Evolutionary conservation across 148 eudicot species (phyloP).

Genomic region (Rhododendron ovatum): DNA sequence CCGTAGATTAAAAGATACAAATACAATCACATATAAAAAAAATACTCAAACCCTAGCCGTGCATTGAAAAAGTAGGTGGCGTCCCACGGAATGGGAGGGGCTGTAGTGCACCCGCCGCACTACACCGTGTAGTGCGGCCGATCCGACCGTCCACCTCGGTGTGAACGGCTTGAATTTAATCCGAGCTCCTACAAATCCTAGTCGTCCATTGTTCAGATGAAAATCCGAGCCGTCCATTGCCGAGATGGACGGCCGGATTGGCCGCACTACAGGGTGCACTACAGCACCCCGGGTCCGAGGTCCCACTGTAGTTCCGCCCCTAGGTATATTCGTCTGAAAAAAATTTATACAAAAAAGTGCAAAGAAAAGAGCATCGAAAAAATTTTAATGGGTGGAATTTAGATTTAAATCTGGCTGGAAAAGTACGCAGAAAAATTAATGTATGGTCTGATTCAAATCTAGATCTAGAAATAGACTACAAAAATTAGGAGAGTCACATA

Average conservation of each 20-base stretch:
- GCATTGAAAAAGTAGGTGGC: background rate
- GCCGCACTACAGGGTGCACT: too few species aligned
- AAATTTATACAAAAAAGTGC: background rate
- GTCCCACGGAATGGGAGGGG: background rate
- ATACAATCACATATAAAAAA: too few species aligned
- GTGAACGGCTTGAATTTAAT: too few species aligned
- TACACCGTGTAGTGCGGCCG: too few species aligned
- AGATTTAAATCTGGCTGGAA: background rate
- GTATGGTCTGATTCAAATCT: background rate
- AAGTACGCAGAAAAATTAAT: background rate
- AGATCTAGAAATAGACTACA: background rate
- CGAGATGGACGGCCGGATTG: too few species aligned
- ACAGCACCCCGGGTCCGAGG: background rate
- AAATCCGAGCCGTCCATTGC: too few species aligned
- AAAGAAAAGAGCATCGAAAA: background rate
- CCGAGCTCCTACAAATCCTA: too few species aligned
- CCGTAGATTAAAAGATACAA: background rate
- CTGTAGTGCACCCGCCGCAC: too few species aligned
- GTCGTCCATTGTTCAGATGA: too few species aligned
- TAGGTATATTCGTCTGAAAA: background rate
- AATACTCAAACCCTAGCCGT: background rate
- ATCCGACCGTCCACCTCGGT: too few species aligned
- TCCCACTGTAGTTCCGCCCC: background rate
- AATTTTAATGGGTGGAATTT: background rate
- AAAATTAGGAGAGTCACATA: background rate